Conservation (phyloP, 2,329 filamentous ascomycete genomes). For the Rosellinia necatrix region DNA sequence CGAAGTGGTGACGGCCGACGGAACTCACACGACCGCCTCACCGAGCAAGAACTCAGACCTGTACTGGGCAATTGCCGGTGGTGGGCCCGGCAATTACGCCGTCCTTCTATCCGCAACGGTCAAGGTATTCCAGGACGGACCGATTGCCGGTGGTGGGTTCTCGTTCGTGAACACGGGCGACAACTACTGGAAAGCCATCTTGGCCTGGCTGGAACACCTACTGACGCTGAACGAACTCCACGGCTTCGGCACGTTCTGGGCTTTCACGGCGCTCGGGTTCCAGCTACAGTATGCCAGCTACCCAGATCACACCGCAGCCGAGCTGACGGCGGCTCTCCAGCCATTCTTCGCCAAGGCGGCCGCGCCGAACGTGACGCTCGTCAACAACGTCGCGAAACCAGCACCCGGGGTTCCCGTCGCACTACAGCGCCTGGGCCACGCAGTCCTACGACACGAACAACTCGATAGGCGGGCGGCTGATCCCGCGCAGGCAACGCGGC, state of each 20-base stretch:
- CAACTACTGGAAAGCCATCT: background rate
- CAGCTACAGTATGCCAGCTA: conserved; percentile 1
- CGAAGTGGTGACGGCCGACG: conserved; percentile 57
- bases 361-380: no score
- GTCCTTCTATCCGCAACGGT: conserved; percentile 4
- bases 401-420: no score
- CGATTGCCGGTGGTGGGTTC: conserved; percentile 4
- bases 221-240: conserved; percentile 3
- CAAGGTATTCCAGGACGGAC: conserved; percentile 1
- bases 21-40: conserved; percentile 52
- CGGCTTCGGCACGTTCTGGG: conserved; percentile 4
- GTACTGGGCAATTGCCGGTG: conserved; percentile 17
- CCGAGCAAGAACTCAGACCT: conserved; percentile 28
- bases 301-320: background rate
- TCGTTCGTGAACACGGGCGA: conserved; percentile 2
- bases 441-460: no score
- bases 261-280: background rate
- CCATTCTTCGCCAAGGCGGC: background rate
- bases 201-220: background rate
- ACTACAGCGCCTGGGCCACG: no score
- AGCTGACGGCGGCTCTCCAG: background rate
- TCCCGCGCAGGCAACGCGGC: no score
- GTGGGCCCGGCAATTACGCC: conserved; percentile 17
- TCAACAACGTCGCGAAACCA: no score
- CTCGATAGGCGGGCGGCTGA: no score